phyloP scores from a whole-genome alignment of 2,329 filamentous ascomycete genomes.

The Calycina herbarum region DNA sequence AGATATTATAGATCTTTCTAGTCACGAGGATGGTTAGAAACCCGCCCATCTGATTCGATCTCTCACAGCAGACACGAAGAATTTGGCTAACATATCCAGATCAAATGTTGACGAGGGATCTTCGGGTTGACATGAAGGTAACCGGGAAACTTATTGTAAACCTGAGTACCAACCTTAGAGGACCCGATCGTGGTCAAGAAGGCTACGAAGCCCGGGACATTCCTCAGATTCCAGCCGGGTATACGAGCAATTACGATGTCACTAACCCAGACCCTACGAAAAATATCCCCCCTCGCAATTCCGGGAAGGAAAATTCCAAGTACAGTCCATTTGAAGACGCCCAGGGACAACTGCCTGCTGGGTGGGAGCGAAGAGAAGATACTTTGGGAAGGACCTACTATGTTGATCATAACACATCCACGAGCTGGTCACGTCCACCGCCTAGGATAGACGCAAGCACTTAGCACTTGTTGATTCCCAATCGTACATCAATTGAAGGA shows the following conservation, averaged over 20 bases:
- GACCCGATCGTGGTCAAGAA: neutral
- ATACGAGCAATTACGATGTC: too few species aligned
- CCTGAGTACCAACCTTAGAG: neutral
- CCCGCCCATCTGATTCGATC: neutral
- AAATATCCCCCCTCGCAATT: neutral
- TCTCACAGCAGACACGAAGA: neutral
- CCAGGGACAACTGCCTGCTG: neutral
- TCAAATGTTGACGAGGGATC: neutral
- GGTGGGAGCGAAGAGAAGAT: conserved; percentile 2
- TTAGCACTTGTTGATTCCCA: too few species aligned
- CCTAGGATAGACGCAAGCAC: neutral
- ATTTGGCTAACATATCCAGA: neutral
- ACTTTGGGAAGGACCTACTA: neutral
- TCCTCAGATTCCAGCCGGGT: neutral
- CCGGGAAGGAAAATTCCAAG: neutral
- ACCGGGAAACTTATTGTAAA: neutral
- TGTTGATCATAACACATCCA: neutral
- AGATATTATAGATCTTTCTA: neutral
- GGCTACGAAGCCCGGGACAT: neutral
- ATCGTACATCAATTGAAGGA: too few species aligned
- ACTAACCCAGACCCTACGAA: too few species aligned
- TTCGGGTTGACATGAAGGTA: neutral
- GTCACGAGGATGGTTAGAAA: neutral
- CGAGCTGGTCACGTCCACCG: neutral
- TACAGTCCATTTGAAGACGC: neutral